Evolutionary conservation across 192 early-diverging fungal genomes (phyloP), one percentile per base, ranked within the genome.

Genomic region (Gryganskiella cystojenkinii): DNA sequence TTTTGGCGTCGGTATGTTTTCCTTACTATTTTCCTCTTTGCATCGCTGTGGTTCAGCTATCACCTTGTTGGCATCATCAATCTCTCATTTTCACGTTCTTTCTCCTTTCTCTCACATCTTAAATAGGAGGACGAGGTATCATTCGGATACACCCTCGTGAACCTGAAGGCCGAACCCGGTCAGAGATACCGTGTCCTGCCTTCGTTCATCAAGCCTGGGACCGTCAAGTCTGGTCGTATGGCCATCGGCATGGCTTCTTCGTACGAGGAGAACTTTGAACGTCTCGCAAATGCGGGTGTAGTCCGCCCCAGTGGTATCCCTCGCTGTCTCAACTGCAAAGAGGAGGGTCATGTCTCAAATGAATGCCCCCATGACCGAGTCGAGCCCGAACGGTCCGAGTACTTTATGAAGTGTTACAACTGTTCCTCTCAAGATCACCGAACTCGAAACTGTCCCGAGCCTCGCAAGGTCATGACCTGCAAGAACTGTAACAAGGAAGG

Each of bases 401-500:
- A 64, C 51, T 69, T 61, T 55, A 66, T 50, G 51, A 75, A 81
- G 50, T 88, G 87, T 69, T 72, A 81, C 70, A 83, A 83, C 63
- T 80, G 79, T 45, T 57, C 70, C 25, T 62, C 80, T 15, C n/a
- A 53, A 17, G 86, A 85, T 17, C 87, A 89, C 55, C 56, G 83
- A 7, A 81, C 84, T 19, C 84, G 86, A 34, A 72, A 64, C 10
- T 89, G 87, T 65, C 43, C 80, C n/a, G 65, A 83, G 54, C 57
- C 58, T 22, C 37, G 58, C 55, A 74, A 53, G 64, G 62, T 73
- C 51, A 40, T 61, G 14, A 57, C 70, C 8, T 89, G 88, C 83
- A 81, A 85, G 75, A 86, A 84, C 76, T 89, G 88, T 67, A 53
- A 68, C 14, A 24, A 71, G 40, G 56, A 72, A 4, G 88, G 76